phyloP scores from a whole-genome alignment of 1,139 yeast species.

The Geotrichum carabidarum region DNA sequence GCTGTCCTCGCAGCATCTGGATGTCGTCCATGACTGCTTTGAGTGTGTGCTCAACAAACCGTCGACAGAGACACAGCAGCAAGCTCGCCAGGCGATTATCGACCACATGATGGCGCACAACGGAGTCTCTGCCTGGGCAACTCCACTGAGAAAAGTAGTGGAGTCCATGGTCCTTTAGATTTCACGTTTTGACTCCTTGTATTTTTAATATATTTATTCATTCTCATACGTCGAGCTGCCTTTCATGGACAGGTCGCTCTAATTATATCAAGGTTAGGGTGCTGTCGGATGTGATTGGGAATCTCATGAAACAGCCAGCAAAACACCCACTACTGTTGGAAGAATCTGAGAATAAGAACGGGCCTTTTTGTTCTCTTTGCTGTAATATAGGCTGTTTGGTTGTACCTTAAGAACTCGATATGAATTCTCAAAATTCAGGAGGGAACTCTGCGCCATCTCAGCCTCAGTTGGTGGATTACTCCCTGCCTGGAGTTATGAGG shows the following conservation, averaged over 20 bases:
- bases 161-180: slow-evolving; percentile 29
- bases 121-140: slow-evolving; percentile 54
- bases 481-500: slow-evolving; percentile 50
- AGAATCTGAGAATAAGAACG: too few relatives aligned
- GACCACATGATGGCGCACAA: slow-evolving; percentile 49
- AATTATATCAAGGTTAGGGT: too few relatives aligned
- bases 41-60: slow-evolving; percentile 5
- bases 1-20: slow-evolving; percentile 27
- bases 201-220: background rate
- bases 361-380: background rate
- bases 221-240: background rate
- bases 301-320: too few relatives aligned
- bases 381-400: background rate
- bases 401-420: background rate
- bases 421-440: slow-evolving; percentile 6
- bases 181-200: too few relatives aligned
- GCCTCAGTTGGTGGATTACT: slow-evolving; percentile 32
- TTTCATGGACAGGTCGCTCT: too few relatives aligned
- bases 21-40: slow-evolving; percentile 24
- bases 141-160: slow-evolving; percentile 49
- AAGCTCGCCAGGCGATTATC: slow-evolving; percentile 37
- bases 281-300: too few relatives aligned
- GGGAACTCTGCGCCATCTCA: slow-evolving; percentile 1
- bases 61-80: background rate
- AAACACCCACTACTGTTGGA: too few relatives aligned